phyloP scores from a whole-genome alignment of 352 stramenopile genomes.

The Globisporangium okanoganense region DNA sequence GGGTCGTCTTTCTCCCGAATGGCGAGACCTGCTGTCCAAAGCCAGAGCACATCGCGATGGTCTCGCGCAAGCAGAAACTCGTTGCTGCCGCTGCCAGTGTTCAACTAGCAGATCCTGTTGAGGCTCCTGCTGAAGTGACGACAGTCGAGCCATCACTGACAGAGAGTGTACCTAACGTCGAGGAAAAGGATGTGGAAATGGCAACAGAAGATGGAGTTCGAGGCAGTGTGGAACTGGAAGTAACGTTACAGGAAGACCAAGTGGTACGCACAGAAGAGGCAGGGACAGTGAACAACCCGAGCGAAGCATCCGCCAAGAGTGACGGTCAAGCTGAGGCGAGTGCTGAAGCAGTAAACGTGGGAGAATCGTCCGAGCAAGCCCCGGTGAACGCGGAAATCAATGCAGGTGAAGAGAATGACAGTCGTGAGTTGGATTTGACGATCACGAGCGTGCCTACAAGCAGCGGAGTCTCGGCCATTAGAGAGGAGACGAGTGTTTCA shows the following conservation, averaged over 20 bases:
- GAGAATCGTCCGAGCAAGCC: no score
- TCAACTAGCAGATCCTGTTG: neutral
- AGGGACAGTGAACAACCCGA: neutral
- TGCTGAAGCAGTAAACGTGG: neutral
- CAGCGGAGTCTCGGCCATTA: neutral
- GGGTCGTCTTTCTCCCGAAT: conserved; percentile 63
- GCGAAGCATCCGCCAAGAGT: neutral
- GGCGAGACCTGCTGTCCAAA: conserved; percentile 67
- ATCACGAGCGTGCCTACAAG: neutral
- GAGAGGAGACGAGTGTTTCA: neutral
- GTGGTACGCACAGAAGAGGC: neutral
- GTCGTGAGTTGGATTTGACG: neutral
- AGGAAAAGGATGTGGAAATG: neutral
- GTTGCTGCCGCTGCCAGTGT: neutral
- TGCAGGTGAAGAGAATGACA: neutral
- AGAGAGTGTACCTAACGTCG: neutral
- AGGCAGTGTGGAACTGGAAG: neutral
- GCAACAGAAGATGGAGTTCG: neutral
- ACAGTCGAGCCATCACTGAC: neutral
- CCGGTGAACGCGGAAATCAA: neutral
- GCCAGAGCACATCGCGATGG: conserved; percentile 42
- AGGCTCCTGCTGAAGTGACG: neutral
- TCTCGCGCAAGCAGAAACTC: conserved; percentile 30
- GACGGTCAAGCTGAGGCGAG: neutral
- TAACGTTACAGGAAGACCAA: neutral